Base-by-base conservation (phyloP, 352 stramenopile species). In the Poterioochromonas sp. region DNA sequence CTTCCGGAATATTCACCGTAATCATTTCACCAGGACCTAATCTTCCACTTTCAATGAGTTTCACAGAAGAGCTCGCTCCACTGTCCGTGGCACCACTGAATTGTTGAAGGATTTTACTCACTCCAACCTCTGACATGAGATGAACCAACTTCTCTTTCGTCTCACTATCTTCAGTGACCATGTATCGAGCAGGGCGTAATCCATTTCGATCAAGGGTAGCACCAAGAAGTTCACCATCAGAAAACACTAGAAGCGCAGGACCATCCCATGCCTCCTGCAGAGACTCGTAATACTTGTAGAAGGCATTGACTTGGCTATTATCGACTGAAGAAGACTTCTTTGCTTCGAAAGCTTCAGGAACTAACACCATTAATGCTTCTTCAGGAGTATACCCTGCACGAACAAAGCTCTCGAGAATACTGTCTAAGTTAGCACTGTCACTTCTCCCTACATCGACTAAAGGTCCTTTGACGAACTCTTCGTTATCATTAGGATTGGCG, bases 201-300 rank as follows among this genome's bases (percentile, higher is more conserved):
- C 94, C 94, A 83, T 98, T 98, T 49, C 94, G 87, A 84, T 98
- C 94, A 0, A 98, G 82, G 76, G 88, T 94, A 5, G 94, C 94
- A 49, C 93, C 94, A 82, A 98, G 94, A 76, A 90, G 93, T 86
- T 92, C 90, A 51, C 89, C 90, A 83, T 98, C 93, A 0, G 90
- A 96, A 81, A 95, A 98, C 0, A 95, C 92, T 76, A 98, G 88
- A 80, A 97, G 92, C 18, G 94, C 94, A 20, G 94, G 94, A 41
- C 94, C 94, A 83, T 98, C 94, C 94, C 94, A 98, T 22, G 93
- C 91, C 84, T 98, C 94, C 82, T 97, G 92, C 32, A 97, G 85
- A 43, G 91, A 87, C 69, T 90, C 91, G 82, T 97, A 93, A 83
- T 96, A 97, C 79, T 96, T 91, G 88, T 98, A 98, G 87, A 98